Evolutionary conservation across 176 grass and related monocot species (phyloP).

Genomic region (Musa troglodytarum): DNA sequence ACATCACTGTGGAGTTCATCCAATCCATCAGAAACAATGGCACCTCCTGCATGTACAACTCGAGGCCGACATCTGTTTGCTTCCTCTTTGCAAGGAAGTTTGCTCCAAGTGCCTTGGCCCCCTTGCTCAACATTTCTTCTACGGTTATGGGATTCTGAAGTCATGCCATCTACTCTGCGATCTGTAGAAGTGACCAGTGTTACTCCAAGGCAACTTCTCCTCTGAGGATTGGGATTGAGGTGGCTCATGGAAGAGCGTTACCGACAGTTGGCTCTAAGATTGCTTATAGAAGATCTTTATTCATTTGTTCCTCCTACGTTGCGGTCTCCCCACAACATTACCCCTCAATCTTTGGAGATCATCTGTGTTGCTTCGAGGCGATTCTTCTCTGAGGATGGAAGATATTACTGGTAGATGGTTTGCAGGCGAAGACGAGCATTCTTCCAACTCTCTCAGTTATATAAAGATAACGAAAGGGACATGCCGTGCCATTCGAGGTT

Average conservation of each 20-base stretch:
- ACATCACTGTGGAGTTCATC: constrained; percentile 36
- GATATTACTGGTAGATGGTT: no score
- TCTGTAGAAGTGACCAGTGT: not conserved
- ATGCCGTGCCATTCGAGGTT: no score
- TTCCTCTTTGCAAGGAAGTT: constrained; percentile 89
- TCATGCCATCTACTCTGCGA: not conserved
- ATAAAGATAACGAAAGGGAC: no score
- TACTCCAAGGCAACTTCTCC: not conserved
- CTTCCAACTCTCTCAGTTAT: no score
- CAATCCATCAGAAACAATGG: constrained; percentile 37
- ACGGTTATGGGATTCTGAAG: constrained; percentile 47
- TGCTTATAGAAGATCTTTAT: not conserved
- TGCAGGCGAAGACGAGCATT: no score
- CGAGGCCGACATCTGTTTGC: constrained; percentile 28
- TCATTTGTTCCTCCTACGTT: no score
- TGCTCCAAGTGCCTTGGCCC: constrained; percentile 34
- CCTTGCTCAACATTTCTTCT: constrained; percentile 57
- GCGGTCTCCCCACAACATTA: no score
- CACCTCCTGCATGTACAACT: constrained; percentile 45
- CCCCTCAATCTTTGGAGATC: no score
- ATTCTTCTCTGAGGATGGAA: no score
- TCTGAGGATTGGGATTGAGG: not conserved
- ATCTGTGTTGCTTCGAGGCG: no score
- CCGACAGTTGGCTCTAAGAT: not conserved
- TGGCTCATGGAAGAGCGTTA: not conserved